Conservation (phyloP, 208 protist genomes). For the Crithidia fasciculata region DNA sequence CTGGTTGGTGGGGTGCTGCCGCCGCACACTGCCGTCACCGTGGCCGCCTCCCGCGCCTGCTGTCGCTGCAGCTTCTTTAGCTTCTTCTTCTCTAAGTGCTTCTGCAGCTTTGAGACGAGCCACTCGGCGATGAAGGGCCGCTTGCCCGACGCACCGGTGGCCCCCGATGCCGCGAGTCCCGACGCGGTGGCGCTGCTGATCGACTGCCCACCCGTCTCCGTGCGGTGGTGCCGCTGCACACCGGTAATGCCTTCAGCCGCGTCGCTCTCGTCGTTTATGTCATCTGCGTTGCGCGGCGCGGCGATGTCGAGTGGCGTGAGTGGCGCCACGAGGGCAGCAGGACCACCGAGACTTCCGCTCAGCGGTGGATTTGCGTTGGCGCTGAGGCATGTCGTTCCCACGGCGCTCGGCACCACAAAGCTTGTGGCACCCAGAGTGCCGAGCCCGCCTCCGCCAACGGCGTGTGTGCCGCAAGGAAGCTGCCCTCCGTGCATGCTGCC, state of each 20-base stretch:
- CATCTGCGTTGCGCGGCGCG: constrained; percentile 26
- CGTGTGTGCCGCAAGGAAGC: neutral
- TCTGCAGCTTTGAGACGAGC: constrained; percentile 36
- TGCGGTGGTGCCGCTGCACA: neutral
- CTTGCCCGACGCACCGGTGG: neutral
- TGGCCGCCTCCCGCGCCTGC: constrained; percentile 25
- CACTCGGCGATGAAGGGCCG: constrained; percentile 24
- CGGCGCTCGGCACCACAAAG: constrained; percentile 2
- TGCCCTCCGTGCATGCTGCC: neutral
- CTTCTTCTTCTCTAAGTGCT: constrained; percentile 37
- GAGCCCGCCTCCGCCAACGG: neutral
- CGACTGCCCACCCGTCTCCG: neutral
- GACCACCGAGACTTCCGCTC: too few relatives aligned
- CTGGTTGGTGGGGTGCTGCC: neutral
- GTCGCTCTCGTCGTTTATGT: constrained; percentile 11
- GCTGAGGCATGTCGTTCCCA: neutral
- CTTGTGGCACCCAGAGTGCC: neutral
- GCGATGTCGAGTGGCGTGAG: constrained; percentile 6
- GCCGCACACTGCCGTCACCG: neutral
- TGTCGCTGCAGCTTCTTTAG: constrained; percentile 24
- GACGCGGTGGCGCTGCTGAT: neutral
- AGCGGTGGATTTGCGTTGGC: neutral
- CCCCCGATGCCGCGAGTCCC: neutral
- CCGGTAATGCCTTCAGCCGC: constrained; percentile 2
- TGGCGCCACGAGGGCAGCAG: neutral